Base-by-base conservation (phyloP, 2,329 filamentous ascomycete species). In the Ceratocystis eucalypticola region DNA sequence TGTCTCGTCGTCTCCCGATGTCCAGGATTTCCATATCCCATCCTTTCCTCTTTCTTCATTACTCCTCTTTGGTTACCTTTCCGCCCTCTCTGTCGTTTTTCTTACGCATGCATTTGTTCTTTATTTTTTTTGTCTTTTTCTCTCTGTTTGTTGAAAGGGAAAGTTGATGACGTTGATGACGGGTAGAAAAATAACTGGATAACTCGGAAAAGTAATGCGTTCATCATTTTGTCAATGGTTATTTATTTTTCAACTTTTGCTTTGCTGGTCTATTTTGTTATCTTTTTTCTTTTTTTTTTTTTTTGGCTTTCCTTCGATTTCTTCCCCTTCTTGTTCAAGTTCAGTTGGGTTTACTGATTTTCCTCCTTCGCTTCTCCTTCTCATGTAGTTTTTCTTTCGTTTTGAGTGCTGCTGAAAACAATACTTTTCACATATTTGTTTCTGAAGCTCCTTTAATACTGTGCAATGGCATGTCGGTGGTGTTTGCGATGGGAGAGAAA, bases 191-290 rank as follows among this genome's bases (percentile, higher is more conserved):
- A 61, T 65, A 46, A 44, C 41, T 57, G 64, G 64, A 59, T 61
- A 65, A 65, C 64, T 65, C 53, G 64, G 64, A 65, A 65, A 65
- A 65, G 64, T 65, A 61, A 48, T 65, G 53, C 41, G 50, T 65
- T 65, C 55, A 37, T 65, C 17, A 59, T 59, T 61, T 57, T 30
- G 28, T 55, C 37, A 57, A 46, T 65, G 53, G 25, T 57, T 33
- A 41, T 55, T 65, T 44, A n/a, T 65, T 20, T 57, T 10, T 30
- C 1, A 17, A 59, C 30, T 64, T 28, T 22, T 55, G 37, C 63
- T 37, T 65, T 44, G 28, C 59, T 30, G 22, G 20, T 62, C 15
- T 15, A 15, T 62, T 30, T 62, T 22, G 50, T 46, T 25, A 25
- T 5, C 7, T 17, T 3, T 20, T 20, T 41, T 44, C 12, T 22